Evolutionary conservation across 306 rosid genomes (phyloP).

Genomic region (Astragalus membranaceus): DNA sequence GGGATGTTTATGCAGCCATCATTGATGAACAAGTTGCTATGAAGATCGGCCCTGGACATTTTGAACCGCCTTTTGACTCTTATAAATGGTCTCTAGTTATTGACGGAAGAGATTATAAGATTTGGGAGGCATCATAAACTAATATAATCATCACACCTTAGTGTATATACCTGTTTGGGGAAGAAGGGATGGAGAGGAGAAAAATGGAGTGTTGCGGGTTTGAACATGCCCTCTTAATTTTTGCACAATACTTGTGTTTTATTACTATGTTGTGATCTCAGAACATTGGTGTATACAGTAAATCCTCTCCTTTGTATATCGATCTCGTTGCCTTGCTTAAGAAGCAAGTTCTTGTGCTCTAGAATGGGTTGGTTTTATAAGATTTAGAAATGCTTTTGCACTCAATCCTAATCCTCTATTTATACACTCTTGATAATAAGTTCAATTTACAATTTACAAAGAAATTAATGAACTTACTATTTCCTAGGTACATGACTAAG

Average conservation of each 20-base stretch:
- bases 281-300: neutral
- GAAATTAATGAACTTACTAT: too few species aligned
- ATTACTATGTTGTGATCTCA: too few species aligned
- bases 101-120: constrained; percentile 68
- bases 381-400: neutral
- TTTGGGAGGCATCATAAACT: constrained; percentile 54
- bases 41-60: constrained; percentile 88
- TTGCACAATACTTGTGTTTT: too few species aligned
- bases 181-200: too few species aligned
- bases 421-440: too few species aligned
- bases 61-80: constrained; percentile 49
- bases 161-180: neutral
- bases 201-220: too few species aligned
- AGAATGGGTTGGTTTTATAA: neutral
- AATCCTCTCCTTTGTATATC: neutral
- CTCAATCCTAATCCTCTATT: too few species aligned
- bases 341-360: neutral
- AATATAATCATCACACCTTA: neutral
- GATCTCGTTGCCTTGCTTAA: neutral
- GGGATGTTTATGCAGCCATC: constrained; percentile 77
- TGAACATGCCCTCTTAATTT: too few species aligned
- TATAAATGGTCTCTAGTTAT: constrained; percentile 42
- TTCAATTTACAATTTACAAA: too few species aligned
- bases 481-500: too few species aligned
- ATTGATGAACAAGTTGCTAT: constrained; percentile 52